These are phyloP conservation scores for Cruciata laevipes DNA, from an alignment of 257 asterid species.

Conservation along the genomic window DNA sequence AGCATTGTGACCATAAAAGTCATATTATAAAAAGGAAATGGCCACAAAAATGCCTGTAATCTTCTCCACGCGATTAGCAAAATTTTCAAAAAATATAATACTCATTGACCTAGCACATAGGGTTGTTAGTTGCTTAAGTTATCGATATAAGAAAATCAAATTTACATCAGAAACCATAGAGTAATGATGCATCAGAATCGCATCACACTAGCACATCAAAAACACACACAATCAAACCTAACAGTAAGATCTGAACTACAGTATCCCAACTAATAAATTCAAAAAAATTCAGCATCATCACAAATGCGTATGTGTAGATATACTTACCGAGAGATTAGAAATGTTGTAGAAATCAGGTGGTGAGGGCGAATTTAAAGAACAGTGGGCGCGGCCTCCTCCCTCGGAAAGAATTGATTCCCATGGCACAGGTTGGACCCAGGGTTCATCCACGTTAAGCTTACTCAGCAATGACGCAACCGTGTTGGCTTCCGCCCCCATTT, in stretches of 20 bases:
- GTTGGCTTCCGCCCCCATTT: slow-evolving; percentile 58
- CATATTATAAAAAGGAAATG: too few species aligned
- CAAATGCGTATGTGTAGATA: not conserved
- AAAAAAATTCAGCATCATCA: not conserved
- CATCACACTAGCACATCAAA: not conserved
- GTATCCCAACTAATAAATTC: not conserved
- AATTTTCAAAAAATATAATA: not conserved
- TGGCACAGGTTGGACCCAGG: slow-evolving; percentile 65
- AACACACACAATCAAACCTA: not conserved
- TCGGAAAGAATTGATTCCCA: slow-evolving; percentile 70
- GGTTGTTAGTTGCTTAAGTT: not conserved
- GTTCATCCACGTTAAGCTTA: slow-evolving; percentile 61
- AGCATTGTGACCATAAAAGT: not conserved
- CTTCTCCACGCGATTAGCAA: not conserved
- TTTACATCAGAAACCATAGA: not conserved
- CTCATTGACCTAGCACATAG: not conserved
- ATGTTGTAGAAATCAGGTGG: slow-evolving; percentile 35
- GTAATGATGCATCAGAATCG: not conserved
- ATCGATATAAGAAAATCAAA: not conserved
- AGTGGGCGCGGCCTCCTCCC: slow-evolving; percentile 30
- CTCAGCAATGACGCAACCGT: slow-evolving; percentile 42
- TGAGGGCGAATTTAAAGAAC: slow-evolving; percentile 26
- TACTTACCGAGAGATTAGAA: slow-evolving; percentile 58
- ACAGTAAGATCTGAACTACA: not conserved
- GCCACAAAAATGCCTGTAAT: not conserved